Conservation (phyloP, 1,284 basidiomycete genomes). For the Sanghuangporus weigelae region DNA sequence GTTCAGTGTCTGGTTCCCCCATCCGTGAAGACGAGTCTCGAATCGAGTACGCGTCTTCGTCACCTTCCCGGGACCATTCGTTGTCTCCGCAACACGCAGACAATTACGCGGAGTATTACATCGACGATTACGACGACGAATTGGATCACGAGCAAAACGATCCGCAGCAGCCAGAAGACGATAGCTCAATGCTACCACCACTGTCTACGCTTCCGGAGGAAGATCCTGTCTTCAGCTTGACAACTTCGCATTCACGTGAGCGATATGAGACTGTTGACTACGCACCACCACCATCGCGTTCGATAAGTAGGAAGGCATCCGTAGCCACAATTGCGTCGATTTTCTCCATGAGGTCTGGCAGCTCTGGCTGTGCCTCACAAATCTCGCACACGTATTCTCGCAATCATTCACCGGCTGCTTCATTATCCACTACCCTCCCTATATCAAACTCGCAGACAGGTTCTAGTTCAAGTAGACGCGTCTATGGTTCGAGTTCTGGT, state of each 20-base stretch:
- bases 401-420: neutral
- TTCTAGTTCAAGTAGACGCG: neutral
- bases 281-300: neutral
- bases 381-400: neutral
- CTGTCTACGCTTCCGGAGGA: conserved; percentile 14
- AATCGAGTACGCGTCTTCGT: neutral
- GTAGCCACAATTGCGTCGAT: conserved; percentile 2
- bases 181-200: conserved; percentile 16
- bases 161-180: conserved; percentile 1
- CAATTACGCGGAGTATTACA: neutral
- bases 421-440: neutral
- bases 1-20: neutral
- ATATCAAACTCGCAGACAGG: neutral
- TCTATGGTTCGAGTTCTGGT: conserved; percentile 3
- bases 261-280: neutral
- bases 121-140: conserved; percentile 5
- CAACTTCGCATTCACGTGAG: conserved; percentile 3
- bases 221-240: conserved; percentile 11
- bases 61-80: neutral
- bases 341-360: conserved; percentile 4
- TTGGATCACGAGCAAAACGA: neutral
- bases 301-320: conserved; percentile 13
- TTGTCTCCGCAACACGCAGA: neutral
- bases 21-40: neutral
- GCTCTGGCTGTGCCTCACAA: neutral